Conservation (phyloP, 2,329 filamentous ascomycete species). For the Colletotrichum viniferum region DNA sequence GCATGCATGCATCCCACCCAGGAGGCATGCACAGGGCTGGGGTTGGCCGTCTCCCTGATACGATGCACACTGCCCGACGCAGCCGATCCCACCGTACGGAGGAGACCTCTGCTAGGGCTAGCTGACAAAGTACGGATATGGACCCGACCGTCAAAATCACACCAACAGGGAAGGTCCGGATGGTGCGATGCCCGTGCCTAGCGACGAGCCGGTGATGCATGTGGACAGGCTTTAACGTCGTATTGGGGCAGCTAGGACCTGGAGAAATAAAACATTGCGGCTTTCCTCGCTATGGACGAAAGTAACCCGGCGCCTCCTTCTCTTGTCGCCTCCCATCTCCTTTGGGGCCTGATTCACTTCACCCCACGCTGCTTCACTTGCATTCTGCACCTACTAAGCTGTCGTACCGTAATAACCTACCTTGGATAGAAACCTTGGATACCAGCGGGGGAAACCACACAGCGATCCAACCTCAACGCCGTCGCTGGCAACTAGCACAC, state of each 20-base stretch:
- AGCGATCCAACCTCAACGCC: neutral
- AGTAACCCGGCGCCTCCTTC: neutral
- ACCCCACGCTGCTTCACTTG: neutral
- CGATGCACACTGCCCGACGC: neutral
- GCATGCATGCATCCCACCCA: slow-evolving; percentile 11
- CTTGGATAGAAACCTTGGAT: neutral
- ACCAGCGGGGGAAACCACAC: neutral
- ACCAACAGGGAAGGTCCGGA: neutral
- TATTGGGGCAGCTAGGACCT: neutral
- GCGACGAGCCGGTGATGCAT: neutral
- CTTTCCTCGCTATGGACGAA: neutral
- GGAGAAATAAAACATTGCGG: neutral
- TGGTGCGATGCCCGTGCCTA: neutral
- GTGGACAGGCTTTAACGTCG: neutral
- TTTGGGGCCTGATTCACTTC: neutral
- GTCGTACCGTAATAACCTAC: neutral
- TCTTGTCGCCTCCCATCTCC: neutral
- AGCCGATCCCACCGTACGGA: neutral
- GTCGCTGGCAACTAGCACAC: neutral
- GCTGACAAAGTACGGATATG: neutral
- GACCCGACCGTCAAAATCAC: neutral
- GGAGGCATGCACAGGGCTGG: neutral
- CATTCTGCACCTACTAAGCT: neutral
- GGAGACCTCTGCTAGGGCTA: neutral
- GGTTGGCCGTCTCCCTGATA: neutral